Evolutionary conservation across 345 rosid species (phyloP).

Genomic region (Bretschneidera sinensis): DNA sequence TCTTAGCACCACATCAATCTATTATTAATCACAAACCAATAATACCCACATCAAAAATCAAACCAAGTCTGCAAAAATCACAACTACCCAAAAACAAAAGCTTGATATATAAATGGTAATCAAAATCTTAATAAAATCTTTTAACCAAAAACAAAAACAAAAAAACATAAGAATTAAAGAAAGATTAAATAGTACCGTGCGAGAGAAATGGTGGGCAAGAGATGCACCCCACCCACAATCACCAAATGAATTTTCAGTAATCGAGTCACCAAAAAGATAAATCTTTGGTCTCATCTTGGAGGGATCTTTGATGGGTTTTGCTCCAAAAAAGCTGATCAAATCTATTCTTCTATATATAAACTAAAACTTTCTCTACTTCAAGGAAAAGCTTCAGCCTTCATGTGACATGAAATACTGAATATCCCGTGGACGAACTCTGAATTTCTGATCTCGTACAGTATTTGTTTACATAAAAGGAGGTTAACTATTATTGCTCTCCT

Average conservation of each 20-base stretch:
- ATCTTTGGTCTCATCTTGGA: slow-evolving; percentile 61
- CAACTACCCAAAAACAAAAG: no score
- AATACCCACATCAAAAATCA: background rate
- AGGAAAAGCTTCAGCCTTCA: no score
- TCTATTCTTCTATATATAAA: no score
- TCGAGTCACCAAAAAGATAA: slow-evolving; percentile 84
- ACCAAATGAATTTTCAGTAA: slow-evolving; percentile 70
- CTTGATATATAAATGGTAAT: background rate
- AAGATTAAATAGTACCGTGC: slow-evolving; percentile 39
- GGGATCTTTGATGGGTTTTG: background rate
- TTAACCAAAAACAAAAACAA: background rate
- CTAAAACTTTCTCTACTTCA: no score
- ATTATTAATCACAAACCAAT: background rate
- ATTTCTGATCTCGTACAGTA: no score
- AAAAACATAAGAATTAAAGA: background rate
- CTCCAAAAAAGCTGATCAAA: no score
- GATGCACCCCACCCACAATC: slow-evolving; percentile 85
- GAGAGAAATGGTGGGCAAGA: slow-evolving; percentile 69
- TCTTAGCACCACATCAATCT: slow-evolving; percentile 67
- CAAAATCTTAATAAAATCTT: background rate
- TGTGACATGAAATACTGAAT: no score
- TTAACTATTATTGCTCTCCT: no score
- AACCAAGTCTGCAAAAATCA: no score
- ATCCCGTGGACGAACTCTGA: no score
- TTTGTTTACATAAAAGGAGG: no score